Conservation (phyloP, 1,284 basidiomycete species). For the Boletellus dicymbophilus region DNA sequence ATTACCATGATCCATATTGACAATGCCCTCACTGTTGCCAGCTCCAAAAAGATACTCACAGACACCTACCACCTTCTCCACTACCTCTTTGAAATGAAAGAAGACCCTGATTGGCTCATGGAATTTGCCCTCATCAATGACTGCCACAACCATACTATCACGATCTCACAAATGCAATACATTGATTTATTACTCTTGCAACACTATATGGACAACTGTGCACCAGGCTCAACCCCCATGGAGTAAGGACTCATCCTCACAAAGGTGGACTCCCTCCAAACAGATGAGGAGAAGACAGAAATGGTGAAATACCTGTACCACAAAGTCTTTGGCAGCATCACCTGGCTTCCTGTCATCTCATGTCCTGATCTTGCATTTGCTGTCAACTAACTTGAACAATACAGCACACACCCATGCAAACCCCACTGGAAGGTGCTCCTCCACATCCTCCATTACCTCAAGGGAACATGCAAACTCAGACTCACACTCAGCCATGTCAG, state of each 20-base stretch:
- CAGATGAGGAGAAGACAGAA: neutral
- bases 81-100: conserved; percentile 4
- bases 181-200: neutral
- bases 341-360: conserved; percentile 2
- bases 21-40: conserved; percentile 4
- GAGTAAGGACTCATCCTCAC: neutral
- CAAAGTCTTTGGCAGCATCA: neutral
- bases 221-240: neutral
- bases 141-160: neutral
- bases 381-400: conserved; percentile 4
- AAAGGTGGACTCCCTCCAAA: neutral
- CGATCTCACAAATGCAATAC: conserved; percentile 1
- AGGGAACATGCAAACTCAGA: neutral
- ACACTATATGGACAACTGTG: neutral
- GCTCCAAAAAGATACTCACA: too few relatives aligned
- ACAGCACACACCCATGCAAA: conserved; percentile 3
- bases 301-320: neutral
- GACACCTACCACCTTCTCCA: neutral
- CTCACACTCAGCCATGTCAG: neutral
- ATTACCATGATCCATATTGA: conserved; percentile 10
- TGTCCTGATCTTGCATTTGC: neutral
- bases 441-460: neutral
- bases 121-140: neutral
- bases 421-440: conserved; percentile 1
- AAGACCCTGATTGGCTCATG: too few relatives aligned